Evolutionary conservation across 78 protist genomes (phyloP).

Genomic region (Acrasis kona): DNA sequence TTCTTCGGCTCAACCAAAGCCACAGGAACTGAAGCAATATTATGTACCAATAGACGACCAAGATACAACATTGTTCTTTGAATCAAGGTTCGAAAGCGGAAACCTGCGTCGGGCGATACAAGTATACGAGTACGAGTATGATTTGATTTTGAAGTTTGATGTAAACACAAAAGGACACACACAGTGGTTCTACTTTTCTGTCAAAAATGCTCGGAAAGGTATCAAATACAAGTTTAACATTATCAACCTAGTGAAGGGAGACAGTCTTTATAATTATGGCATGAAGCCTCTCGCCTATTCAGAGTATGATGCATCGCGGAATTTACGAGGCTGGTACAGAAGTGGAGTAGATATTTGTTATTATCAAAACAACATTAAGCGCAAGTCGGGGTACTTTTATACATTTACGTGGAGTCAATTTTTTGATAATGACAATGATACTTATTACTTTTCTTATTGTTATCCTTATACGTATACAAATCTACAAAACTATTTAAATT

Average conservation of each 20-base stretch:
- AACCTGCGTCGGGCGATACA: too few relatives aligned
- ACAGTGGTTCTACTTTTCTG: constrained; percentile 22
- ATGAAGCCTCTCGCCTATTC: not conserved
- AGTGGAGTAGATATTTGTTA: not conserved
- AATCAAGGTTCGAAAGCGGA: too few relatives aligned
- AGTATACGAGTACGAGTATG: too few relatives aligned
- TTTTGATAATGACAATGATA: constrained; percentile 10
- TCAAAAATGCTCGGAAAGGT: not conserved
- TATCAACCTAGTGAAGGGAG: constrained; percentile 12
- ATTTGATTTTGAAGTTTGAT: not conserved
- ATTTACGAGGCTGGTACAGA: not conserved
- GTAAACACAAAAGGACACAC: not conserved
- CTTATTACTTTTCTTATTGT: constrained; percentile 32
- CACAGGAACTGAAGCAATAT: too few relatives aligned
- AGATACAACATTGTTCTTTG: too few relatives aligned
- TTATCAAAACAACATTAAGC: not conserved
- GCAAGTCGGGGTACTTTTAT: not conserved
- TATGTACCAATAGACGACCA: too few relatives aligned
- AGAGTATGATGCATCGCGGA: not conserved
- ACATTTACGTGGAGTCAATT: constrained; percentile 37
- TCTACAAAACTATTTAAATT: not conserved
- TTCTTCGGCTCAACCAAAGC: too few relatives aligned
- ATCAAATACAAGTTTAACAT: not conserved
- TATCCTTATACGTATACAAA: constrained; percentile 60
- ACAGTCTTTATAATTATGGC: constrained; percentile 5